phyloP scores from a whole-genome alignment of 2,329 filamentous ascomycete species.

The Biscogniauxia sp. region DNA sequence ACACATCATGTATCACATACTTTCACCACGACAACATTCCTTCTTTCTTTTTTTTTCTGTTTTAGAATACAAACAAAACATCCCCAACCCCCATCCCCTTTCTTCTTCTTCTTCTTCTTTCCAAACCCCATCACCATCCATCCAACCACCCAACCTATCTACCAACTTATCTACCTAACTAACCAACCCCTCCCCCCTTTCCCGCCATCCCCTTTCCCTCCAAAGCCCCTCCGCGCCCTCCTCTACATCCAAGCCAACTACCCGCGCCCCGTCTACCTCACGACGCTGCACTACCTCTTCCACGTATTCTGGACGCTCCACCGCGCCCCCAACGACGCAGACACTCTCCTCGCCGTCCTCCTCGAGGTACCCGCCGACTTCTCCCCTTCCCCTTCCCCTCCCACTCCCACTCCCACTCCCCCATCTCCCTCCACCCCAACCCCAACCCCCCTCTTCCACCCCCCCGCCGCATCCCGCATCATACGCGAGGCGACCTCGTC shows the following conservation, averaged over 20 bases:
- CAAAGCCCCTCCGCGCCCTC: slow-evolving; percentile 59
- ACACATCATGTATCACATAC: neutral
- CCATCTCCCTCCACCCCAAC: slow-evolving; percentile 52
- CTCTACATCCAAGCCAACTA: slow-evolving; percentile 63
- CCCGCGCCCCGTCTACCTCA: slow-evolving; percentile 47
- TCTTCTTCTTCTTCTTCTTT: neutral
- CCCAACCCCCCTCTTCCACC: slow-evolving; percentile 42
- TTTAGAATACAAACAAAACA: too few relatives aligned
- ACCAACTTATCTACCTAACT: neutral
- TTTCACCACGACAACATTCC: too few relatives aligned
- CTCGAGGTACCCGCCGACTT: slow-evolving; percentile 7
- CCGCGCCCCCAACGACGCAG: slow-evolving; percentile 18
- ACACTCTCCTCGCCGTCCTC: slow-evolving; percentile 16
- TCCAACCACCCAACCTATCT: neutral
- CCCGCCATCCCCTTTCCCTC: too few relatives aligned
- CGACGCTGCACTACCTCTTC: slow-evolving; percentile 55
- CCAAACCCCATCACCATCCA: too few relatives aligned
- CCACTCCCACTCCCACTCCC: slow-evolving; percentile 17
- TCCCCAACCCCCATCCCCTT: neutral
- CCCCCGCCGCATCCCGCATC: slow-evolving; percentile 53
- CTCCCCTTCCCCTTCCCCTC: neutral
- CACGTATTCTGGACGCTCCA: slow-evolving; percentile 54
- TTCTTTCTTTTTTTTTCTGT: too few relatives aligned
- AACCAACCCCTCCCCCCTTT: neutral
- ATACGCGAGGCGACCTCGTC: slow-evolving; percentile 47